These are phyloP conservation scores for Rhizopogon roseolus DNA, from an alignment of 768 basidiomycete genomes.

Conservation along the genomic window DNA sequence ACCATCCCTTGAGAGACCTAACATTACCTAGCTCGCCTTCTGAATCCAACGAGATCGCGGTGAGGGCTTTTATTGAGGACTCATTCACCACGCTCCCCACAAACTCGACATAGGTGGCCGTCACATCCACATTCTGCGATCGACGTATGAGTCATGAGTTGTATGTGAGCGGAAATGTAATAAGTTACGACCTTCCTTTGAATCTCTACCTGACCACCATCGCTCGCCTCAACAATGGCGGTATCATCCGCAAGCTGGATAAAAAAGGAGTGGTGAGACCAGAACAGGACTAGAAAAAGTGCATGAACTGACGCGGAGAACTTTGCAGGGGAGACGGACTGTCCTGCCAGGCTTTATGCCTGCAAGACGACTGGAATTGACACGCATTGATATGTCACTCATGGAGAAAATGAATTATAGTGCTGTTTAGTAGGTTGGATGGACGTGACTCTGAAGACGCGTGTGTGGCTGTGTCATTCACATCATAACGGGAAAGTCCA, in stretches of 20 bases:
- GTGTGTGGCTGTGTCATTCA: no score
- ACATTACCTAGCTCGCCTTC: conserved; percentile 48
- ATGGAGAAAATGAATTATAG: conserved; percentile 2
- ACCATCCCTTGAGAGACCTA: conserved; percentile 14
- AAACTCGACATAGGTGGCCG: conserved; percentile 59
- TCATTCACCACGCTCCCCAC: conserved; percentile 56
- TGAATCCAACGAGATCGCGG: conserved; percentile 49
- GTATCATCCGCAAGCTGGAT: conserved; percentile 34
- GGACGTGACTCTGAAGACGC: no score
- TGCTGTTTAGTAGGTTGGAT: no score
- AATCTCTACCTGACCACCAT: conserved; percentile 59
- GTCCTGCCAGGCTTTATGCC: conserved; percentile 43
- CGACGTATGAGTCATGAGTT: not conserved
- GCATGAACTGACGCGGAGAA: conserved; percentile 40
- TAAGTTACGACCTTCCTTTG: conserved; percentile 33
- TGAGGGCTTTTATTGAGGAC: conserved; percentile 52
- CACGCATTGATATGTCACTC: conserved; percentile 40
- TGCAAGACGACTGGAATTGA: conserved; percentile 57
- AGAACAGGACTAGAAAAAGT: not conserved
- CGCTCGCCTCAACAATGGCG: conserved; percentile 59
- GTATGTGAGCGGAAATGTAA: not conserved
- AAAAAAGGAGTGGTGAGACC: conserved; percentile 3
- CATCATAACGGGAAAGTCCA: no score
- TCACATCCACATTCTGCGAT: conserved; percentile 37
- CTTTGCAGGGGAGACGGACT: conserved; percentile 59